Percentiles rank a stretch among this genome's conserved stretches.
Conservation (phyloP, 2,329 filamentous ascomycete genomes). For the Xylaria sp. region DNA sequence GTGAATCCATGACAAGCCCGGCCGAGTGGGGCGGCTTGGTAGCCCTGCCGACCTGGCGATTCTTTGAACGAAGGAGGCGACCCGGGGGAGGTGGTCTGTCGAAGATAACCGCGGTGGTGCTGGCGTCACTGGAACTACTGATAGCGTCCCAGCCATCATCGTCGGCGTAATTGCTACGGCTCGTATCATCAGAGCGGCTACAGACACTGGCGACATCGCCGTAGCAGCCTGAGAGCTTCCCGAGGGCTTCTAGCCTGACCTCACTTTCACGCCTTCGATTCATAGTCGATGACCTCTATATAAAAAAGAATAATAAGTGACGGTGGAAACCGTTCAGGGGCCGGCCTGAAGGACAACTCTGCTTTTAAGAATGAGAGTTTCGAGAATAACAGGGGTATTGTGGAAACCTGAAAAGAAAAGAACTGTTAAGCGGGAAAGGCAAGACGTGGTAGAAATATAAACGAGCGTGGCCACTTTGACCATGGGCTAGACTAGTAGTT, state of each 20-base stretch:
- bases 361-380: background rate
- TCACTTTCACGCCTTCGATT: slow-evolving; percentile 14
- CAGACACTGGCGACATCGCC: slow-evolving; percentile 13
- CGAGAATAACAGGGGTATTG: no score
- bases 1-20: background rate
- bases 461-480: background rate
- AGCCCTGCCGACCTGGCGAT: background rate
- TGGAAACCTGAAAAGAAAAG: no score
- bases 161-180: background rate
- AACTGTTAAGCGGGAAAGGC: background rate
- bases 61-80: background rate
- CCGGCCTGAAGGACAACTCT: background rate
- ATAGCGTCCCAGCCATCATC: slow-evolving; percentile 4
- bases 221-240: slow-evolving; percentile 18
- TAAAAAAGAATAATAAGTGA: background rate
- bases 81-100: slow-evolving; percentile 14
- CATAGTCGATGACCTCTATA: background rate
- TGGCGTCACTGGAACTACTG: slow-evolving; percentile 8
- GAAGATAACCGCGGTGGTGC: slow-evolving; percentile 11
- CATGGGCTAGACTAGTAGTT: background rate
- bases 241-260: slow-evolving; percentile 20
- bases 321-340: background rate
- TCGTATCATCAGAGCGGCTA: background rate
- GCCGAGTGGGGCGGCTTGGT: background rate
- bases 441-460: background rate